phyloP scores from a whole-genome alignment of 495 filamentous ascomycete genomes.

The Talaromyces nanjingensis region DNA sequence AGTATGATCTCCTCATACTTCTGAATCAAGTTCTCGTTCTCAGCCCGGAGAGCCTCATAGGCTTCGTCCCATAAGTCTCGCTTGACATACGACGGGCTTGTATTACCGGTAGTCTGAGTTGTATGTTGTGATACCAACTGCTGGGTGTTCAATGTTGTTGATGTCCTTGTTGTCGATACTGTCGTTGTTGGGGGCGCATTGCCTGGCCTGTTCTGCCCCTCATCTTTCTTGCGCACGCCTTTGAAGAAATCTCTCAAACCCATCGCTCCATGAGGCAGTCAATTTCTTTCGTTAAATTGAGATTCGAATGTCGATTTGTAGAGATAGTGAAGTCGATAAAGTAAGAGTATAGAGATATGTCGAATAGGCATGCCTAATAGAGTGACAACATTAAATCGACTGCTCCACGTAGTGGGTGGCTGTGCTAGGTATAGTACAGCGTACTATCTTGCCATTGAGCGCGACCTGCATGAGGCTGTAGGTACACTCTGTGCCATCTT shows the following conservation, averaged over 20 bases:
- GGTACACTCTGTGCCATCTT: neutral
- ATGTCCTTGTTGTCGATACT: neutral
- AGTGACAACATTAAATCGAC: neutral
- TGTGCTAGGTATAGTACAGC: neutral
- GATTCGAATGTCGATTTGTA: neutral
- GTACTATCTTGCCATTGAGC: too few species aligned
- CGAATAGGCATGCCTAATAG: neutral
- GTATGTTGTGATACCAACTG: neutral
- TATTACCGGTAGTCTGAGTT: neutral
- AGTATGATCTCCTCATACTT: neutral
- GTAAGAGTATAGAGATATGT: neutral
- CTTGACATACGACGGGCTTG: neutral
- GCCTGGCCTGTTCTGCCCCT: neutral
- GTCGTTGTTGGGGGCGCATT: neutral
- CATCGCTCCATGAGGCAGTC: neutral
- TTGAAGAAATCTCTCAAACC: constrained; percentile 2
- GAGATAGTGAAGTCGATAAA: neutral
- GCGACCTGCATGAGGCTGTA: neutral
- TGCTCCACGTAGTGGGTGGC: neutral
- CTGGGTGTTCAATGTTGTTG: neutral
- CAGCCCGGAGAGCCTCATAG: neutral
- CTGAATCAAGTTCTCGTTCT: neutral
- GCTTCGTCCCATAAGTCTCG: constrained; percentile 1
- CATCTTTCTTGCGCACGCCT: neutral
- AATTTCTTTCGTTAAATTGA: neutral